Evolutionary conservation across 768 basidiomycete genomes (phyloP), one percentile per base, ranked within the genome.

Genomic region (Kondoa malvinella): DNA sequence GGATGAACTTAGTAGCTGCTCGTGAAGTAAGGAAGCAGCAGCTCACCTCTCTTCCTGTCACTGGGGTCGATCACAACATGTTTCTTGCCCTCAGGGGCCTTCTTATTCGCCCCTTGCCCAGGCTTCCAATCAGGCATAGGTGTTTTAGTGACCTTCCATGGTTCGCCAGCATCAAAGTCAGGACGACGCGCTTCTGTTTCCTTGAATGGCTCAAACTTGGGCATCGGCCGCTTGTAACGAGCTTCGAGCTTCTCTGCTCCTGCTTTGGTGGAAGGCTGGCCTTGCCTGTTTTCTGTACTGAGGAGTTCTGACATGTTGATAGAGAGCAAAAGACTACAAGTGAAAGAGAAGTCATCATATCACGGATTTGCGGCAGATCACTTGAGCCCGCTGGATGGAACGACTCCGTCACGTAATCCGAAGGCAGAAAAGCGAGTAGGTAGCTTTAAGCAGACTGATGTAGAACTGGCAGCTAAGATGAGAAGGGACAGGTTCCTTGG

Each of bases 61-160:
- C 69, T 68, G 56, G 57, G 34, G 32, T 40, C 26, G 57, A 66
- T 68, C 25, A 21, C 56, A 30, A 34, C 70, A 60, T 64, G 60
- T 17, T 1, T 12, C 33, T 61, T 17, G n/a, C 62, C 16, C 32
- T 59, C 67, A 69, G 69, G 2, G n/a, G 26, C n/a, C 2, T 25
- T 30, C 34, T 8, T 30, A 65, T 50, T 31, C 27, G 64, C 34
- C 17, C 72, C 72, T 4, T 66, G 58, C 0, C 70, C 71, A 56
- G 71, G 59, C 4, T 56, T 27, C 73, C 73, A 74, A 15, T 61
- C 50, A 3, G 73, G 72, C 4, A 64, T 50, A 29, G 71, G 71
- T 4, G 67, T 66, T 66, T 69, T 67, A 14, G 30, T 32, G 16
- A 15, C 26, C 12, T 57, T 27, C 33, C 50, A 69, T 57, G 32